Evolutionary conservation across 2,329 filamentous ascomycete species (phyloP), one percentile per base, ranked within the genome.

Genomic region (Sporothrix inflata): DNA sequence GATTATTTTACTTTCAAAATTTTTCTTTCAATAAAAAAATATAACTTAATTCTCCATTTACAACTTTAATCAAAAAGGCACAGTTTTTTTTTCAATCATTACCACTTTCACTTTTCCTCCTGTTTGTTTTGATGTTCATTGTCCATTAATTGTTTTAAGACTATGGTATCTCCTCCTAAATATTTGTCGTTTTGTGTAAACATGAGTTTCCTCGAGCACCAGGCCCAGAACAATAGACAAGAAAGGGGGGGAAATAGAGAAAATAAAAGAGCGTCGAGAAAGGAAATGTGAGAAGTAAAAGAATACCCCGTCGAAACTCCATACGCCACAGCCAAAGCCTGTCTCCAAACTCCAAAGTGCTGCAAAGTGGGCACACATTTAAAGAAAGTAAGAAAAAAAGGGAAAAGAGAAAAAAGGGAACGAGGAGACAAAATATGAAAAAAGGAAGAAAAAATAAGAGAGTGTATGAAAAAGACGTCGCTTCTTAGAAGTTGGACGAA

Each of bases 381-480:
- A 61, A 19, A 63, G 9, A 53, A 30, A 21, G 4, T 24, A 38
- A 21, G 7, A 60, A 45, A 27, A 34, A 14, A n/a, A 27, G 8
- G 14, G 38, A 38, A 38, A 42, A 19, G n/a, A n/a, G 1, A 45
- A 60, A 40, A 60, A 42, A 27, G 0, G 19, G 12, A 68, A 27
- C 69, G 19, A 24, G 16, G 27, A 65, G 53, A 8, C 2, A 4
- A 55, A n/a, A 65, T 71, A 24, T 65, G 40, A 66, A 65, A 30
- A 30, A 65, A 55, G 47, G 8, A 70, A 51, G 38, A 65, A 66
- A 19, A 45, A n/a, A n/a, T n/a, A n/a, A n/a, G n/a, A 19, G 21
- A 68, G 11, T 27, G 14, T 24, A 63, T 12, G 47, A 71, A 67
- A 61, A 65, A 71, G 7, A 71, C 24, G 38, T 14, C 40, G 42